Conservation (phyloP, 2,329 filamentous ascomycete genomes). For the Talaromyces verruculosus region DNA sequence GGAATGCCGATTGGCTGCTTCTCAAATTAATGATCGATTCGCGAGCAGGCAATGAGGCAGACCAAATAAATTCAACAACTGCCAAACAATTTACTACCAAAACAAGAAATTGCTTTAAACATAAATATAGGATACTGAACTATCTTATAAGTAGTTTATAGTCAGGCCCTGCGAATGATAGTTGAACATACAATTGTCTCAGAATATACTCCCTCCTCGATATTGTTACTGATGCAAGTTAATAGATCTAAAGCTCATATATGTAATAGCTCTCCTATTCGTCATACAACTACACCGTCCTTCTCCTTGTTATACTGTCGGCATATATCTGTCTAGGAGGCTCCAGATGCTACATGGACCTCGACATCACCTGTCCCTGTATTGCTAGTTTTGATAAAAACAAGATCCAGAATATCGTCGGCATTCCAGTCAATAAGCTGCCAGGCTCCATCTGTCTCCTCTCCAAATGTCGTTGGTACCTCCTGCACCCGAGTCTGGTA, state of each 20-base stretch:
- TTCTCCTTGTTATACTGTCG: neutral
- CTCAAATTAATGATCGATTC: neutral
- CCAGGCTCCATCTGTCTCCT: slow-evolving; percentile 14
- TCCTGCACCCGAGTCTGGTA: slow-evolving; percentile 58
- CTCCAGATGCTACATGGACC: slow-evolving; percentile 22
- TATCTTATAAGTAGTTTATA: too few species aligned
- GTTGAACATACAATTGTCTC: neutral
- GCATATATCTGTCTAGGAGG: slow-evolving; percentile 11
- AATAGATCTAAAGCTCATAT: neutral
- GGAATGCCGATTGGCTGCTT: neutral
- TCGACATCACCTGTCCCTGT: slow-evolving; percentile 22
- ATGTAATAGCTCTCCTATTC: neutral
- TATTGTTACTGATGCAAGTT: neutral
- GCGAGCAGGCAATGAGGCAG: neutral
- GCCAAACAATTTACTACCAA: neutral
- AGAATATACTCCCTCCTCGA: neutral
- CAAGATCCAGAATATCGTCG: slow-evolving; percentile 21
- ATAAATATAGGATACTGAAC: too few species aligned
- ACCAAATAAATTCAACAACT: neutral
- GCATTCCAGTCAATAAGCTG: slow-evolving; percentile 22
- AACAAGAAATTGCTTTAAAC: too few species aligned
- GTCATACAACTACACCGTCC: neutral
- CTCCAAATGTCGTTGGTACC: slow-evolving; percentile 59
- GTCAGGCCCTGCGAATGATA: too few species aligned
- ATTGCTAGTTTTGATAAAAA: slow-evolving; percentile 23